Evolutionary conservation across 2,329 filamentous ascomycete genomes (phyloP), one percentile per base, ranked within the genome.

Genomic region (Fusarium sp.): DNA sequence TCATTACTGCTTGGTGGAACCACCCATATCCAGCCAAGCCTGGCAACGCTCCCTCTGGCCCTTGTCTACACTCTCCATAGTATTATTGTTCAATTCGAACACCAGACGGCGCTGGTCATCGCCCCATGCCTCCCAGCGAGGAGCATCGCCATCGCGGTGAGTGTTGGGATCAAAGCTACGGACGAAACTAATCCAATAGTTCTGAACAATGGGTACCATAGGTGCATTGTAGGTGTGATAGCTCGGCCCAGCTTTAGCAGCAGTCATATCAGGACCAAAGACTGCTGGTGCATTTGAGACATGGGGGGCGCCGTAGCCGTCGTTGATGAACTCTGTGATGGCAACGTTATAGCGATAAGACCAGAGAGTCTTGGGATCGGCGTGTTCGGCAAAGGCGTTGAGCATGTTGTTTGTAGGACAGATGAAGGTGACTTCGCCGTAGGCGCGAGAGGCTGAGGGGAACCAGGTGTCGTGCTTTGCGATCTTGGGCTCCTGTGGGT

Each of bases 141-240:
- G 83, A 5, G 82, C 75, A 3, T 71, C 77, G 1, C 58, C 28
- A 21, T 74, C 66, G 50, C 77, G 74, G 42, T 79, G 63, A 11
- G 66, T 39, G 56, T 85, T 85, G 2, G 85, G 85, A 60, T 86
- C 77, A 33, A 84, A 74, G 13, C 73, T 71, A 24, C 78, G 76
- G 21, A 85, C 82, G 66, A 87, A 87, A 20, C 83, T 84, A 43
- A 85, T 77, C 74, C 80, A 85, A 70, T 87, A 87, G 47, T 77
- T 77, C 82, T 85, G 85, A 20, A 85, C 77, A 15, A 85, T 63
- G 8, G 81, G 80, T 4, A 86, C 80, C 4, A 86, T 77, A 5
- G 74, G 74, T 6, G 80, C 79, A 70, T 86, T 85, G 69, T 81
- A 82, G 16, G 80, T 79, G 39, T 72, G 76, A 69, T 85, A 85